Base-by-base conservation (phyloP, 2,329 filamentous ascomycete species). In the Massarina eburnea region DNA sequence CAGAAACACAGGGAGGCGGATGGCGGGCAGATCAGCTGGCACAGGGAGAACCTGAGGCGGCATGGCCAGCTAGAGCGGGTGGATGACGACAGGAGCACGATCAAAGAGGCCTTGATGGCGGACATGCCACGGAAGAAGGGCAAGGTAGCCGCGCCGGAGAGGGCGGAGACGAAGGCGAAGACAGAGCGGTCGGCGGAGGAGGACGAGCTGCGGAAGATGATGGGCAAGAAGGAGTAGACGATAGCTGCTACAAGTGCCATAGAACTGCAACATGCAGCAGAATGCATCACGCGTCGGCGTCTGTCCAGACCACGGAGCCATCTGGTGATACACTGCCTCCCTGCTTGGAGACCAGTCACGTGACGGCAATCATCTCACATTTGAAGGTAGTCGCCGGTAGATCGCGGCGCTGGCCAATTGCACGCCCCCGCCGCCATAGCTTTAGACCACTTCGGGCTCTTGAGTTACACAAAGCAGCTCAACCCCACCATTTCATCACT, bases 1-100 rank as follows among this genome's bases (percentile, higher is more conserved):
- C 76, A 82, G 54, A 72, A 74, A 50, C 79, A 82, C 42, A 72
- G 82, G 38, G 77, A 82, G 54, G 79, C 77, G 30, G 79, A 82
- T 49, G 79, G 77, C 21, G 80, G 78, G 41, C 79, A 73, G 69
- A 79, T 74, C 51, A 76, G 61, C 59, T 81, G 74, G 76, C 64
- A 77, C 41, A 79, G 80, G 45, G 79, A 83, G 69, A 76, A 69
- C 54, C 56, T 78, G 54, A 70, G 80, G 46, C 62, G 79, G 42
- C 80, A 82, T 67, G 79, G 79, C 10, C 65, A 70, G 41, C 54
- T 75, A 43, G 73, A 78, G 46, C 72, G 64, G 60, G 43, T 73
- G 60, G 70, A 77, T 55, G 55, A 67, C 38, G 66, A 68, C 37
- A 48, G 49, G 8, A 53, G 50, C 24, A 66, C 62, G 1, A 55